Evolutionary conservation across 805 yeast species (phyloP), one percentile per base, ranked within the genome.

Genomic region (Saccharomyces mikatae): DNA sequence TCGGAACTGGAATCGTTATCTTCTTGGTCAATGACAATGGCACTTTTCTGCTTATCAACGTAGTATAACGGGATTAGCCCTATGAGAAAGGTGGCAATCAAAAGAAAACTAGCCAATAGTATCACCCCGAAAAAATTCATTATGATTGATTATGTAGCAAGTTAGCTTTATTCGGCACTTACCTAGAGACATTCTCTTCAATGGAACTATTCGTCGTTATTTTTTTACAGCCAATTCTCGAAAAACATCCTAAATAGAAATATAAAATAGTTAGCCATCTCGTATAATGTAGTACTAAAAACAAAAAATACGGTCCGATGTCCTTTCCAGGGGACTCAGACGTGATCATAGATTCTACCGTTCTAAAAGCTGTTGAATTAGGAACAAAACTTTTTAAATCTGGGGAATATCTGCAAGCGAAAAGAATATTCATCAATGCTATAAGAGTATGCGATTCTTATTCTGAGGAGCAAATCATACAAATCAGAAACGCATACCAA

Each of bases 11-110:
- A 48, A n/a, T 48, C 54, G 29, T 52, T 56, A 36, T 24, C 24
- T 36, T 36, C 44, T 17, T 36, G 44, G 17, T 36, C 24, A 17
- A 6, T 17, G 4, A 36, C 11, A 17, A 36, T n/a, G 11, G 44
- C 8, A 17, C 44, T 36, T 36, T 17, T 36, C 22, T 36, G 44
- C 24, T 52, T 55, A 22, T 51, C 52, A 49, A 61, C 51, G 56
- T 59, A 65, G 49, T 60, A 61, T 10, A 65, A 50, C 6, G 71
- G 71, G 10, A 66, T 47, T 28, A 60, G 52, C 14, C 71, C 71
- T 26, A 64, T 62, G n/a, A 60, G 63, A 55, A 66, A 64, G 0
- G 70, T 67, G 1, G 65, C 63, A 31, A 56, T 46, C 28, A 60
- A 54, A 46, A 64, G 51, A 30, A 56, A 58, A n/a, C 56, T 14